Base-by-base conservation (phyloP, 345 rosid species). In the thale cress (Arabidopsis thaliana) region DNA sequence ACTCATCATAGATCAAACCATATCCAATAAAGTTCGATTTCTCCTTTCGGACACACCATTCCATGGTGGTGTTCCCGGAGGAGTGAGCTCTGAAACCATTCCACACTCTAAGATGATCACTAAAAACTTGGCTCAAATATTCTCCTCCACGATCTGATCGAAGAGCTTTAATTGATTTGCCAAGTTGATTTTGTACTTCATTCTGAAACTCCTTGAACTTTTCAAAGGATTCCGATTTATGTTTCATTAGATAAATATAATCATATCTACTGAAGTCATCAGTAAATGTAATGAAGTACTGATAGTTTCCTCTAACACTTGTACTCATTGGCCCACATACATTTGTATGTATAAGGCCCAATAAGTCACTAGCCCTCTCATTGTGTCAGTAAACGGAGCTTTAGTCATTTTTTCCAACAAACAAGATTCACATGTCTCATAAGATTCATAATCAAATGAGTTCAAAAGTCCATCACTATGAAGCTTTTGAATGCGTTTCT, bases 171-270 rank as follows among this genome's bases (percentile, higher is more conserved):
- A 28, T 28, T 28, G 30, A 28, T 28, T 28, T 28, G 2, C 30
- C 30, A 28, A 28, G 30, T 28, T 28, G 30, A 28, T 28, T 28
- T 28, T 28, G 30, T 1, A 28, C 30, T 28, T 28, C 30, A 28
- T 28, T 28, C 1, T 28, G 30, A 3, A 28, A 28, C 30, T 28
- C 30, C 30, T 28, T 28, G 30, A 28, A 28, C 30, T 28, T 28
- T 28, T 28, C 30, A 28, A 28, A 28, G 30, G 30, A 28, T 28
- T 28, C 30, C 30, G 30, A 20, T 0, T 51, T 51, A 51, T 51
- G 56, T 51, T 76, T 76, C 36, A 65, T 44, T 8, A 65, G 12
- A 30, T 65, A 46, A 20, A 32, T 58, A 65, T 65, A 65, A 6
- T 13, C 56, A 46, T 65, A 65, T 30, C 34, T 65, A 45, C 14